Conservation (phyloP, 768 basidiomycete genomes). For the Hypholoma sublateritium region DNA sequence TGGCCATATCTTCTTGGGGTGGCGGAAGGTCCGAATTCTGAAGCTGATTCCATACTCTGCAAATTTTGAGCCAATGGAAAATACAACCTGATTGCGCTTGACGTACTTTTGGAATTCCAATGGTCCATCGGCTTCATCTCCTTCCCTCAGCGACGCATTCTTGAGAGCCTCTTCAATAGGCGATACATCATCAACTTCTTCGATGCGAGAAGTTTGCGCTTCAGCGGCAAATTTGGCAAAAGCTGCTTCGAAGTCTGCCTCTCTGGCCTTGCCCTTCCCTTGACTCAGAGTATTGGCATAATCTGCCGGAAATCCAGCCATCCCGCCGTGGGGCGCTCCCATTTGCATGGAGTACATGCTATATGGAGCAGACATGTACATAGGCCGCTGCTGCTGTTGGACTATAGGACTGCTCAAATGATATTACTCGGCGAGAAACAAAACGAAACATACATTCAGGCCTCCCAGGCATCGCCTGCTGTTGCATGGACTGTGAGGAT, state of each 20-base stretch:
- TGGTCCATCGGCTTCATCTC: slow-evolving; percentile 19
- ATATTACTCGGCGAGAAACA: not conserved
- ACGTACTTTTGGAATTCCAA: slow-evolving; percentile 57
- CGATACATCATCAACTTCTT: slow-evolving; percentile 49
- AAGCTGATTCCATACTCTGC: slow-evolving; percentile 63
- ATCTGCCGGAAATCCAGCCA: slow-evolving; percentile 5
- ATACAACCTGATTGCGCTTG: not conserved
- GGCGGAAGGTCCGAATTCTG: slow-evolving; percentile 59
- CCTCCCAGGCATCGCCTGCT: slow-evolving; percentile 31
- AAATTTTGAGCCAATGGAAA: not conserved
- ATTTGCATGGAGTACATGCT: slow-evolving; percentile 39
- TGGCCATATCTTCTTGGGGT: slow-evolving; percentile 61
- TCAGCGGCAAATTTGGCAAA: slow-evolving; percentile 66
- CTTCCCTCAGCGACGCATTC: slow-evolving; percentile 32
- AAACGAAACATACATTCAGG: slow-evolving; percentile 38
- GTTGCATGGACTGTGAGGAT: slow-evolving; percentile 32
- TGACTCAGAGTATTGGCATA: slow-evolving; percentile 18
- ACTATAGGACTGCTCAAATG: slow-evolving; percentile 21
- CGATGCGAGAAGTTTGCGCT: slow-evolving; percentile 46
- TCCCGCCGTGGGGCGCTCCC: slow-evolving; percentile 38
- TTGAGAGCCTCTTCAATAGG: slow-evolving; percentile 39
- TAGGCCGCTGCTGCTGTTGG: slow-evolving; percentile 41
- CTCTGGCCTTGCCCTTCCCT: slow-evolving; percentile 81
- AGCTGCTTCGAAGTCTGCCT: slow-evolving; percentile 84
- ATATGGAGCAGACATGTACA: slow-evolving; percentile 31